Percentiles rank a stretch among this genome's conserved stretches.
phyloP scores from a whole-genome alignment of 331 rosid genomes.

The Saraca asoca region DNA sequence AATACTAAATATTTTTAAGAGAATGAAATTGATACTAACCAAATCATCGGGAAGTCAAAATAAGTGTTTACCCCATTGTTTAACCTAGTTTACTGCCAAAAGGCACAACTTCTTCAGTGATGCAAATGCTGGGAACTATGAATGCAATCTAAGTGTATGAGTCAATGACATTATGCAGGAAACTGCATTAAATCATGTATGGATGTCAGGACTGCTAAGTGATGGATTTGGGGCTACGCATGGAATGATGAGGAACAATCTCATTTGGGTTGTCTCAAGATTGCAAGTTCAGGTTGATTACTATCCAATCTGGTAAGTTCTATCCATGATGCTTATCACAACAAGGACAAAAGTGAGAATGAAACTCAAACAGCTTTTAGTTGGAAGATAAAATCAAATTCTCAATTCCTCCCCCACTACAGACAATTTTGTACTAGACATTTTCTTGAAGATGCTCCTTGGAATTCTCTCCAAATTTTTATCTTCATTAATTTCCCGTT shows the following conservation, averaged over 20 bases:
- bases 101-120: neutral
- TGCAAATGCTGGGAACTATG: neutral
- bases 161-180: conserved; percentile 50
- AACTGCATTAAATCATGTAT: conserved; percentile 88
- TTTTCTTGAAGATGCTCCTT: conserved; percentile 30
- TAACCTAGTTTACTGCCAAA: conserved; percentile 1
- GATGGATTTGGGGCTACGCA: conserved; percentile 98
- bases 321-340: neutral
- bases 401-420: neutral
- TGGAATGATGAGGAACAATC: conserved; percentile 83
- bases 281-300: conserved; percentile 80
- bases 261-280: conserved; percentile 95
- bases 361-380: no score
- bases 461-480: conserved; percentile 36
- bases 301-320: conserved; percentile 79
- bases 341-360: conserved; percentile 16
- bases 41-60: no score
- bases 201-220: conserved; percentile 92
- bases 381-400: no score
- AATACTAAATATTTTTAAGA: no score
- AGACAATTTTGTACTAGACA: conserved; percentile 17
- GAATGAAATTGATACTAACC: no score
- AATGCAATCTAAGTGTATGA: neutral
- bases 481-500: conserved; percentile 20
- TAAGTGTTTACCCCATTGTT: neutral